Evolutionary conservation across 306 rosid species (phyloP), one percentile per base, ranked within the genome.

Genomic region (Hippophae gyantsensis): DNA sequence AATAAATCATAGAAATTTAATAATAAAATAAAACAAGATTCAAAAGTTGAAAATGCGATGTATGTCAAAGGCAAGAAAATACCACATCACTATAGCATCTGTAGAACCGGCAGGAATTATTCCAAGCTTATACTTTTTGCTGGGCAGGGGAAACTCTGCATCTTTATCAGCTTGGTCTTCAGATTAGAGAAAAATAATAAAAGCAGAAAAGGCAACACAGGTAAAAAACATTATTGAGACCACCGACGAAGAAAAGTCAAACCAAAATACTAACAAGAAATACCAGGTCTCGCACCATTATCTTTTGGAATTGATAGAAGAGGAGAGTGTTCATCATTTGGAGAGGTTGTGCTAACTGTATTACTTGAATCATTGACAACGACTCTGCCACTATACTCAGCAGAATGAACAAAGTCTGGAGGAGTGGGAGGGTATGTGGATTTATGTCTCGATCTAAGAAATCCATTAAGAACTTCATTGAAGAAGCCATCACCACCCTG

Each of bases 401-500:
- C 72, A 71, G 74, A 54, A 62, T 65, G 78, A 77, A 58, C 61
- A 70, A 81, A 74, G 66, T 77, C 87, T 10, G 87, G 73, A 63
- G 98, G 98, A 69, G 80, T 70, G 40, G 92, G 96, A 26, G 98
- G 98, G 57, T 72, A 71, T 38, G 89, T 81, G 65, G 95, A 79
- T 70, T 79, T 83, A 74, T 83, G 86, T 81, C 95, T 79, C 68
- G 95, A 78, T 62, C 82, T 75, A 72, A 90, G 96, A 77, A 87
- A 85, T 43, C 98, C 98, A 70, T 90, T 90, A 27, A 90, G 96
- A 82, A 90, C 85, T 84, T 90, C 98, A 68, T 90, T 90, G 88
- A 90, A 90, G 72, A 90, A 83, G 45, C 98, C 96, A 74, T 90
- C 98, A 74, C 98, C 98, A 57, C 98, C 98, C 98, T 87, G 84